phyloP scores from a whole-genome alignment of 805 yeast genomes.

The Torulaspora delbrueckii region DNA sequence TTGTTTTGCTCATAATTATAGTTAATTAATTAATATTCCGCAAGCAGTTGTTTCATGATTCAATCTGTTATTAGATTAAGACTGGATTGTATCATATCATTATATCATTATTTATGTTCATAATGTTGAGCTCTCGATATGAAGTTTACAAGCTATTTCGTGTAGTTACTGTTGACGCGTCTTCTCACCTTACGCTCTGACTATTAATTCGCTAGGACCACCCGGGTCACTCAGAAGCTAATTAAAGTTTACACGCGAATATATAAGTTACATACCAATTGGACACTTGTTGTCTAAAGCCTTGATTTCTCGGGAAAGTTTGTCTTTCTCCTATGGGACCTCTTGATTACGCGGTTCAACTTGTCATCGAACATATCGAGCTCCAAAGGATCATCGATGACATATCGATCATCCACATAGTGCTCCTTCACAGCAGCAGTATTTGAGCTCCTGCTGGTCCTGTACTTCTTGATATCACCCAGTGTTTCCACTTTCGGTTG shows the following conservation, averaged over 20 bases:
- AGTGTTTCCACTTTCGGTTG: not conserved
- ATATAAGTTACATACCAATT: not conserved
- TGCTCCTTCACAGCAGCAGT: not conserved
- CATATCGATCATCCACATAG: constrained; percentile 3
- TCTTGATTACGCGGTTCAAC: constrained; percentile 21
- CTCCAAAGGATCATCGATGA: constrained; percentile 16
- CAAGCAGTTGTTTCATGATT: no score
- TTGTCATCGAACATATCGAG: constrained; percentile 25
- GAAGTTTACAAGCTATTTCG: no score
- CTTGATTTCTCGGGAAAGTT: constrained; percentile 2
- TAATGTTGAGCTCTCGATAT: no score
- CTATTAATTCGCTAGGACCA: no score
- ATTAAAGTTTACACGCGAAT: not conserved
- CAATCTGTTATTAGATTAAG: no score
- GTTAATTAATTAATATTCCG: no score
- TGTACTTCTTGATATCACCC: not conserved
- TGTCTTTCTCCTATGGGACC: constrained; percentile 18
- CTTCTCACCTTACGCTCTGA: no score
- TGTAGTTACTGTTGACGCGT: no score
- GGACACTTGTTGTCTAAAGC: not conserved
- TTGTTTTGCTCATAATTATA: no score
- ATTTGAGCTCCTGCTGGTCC: not conserved
- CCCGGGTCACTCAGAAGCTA: not conserved
- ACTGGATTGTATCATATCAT: no score
- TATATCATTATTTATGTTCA: no score